A percentile compares a stretch with the other conserved stretches of the same genome.
Conservation (phyloP, 2,329 filamentous ascomycete species). For the Sporothrix phasma region DNA sequence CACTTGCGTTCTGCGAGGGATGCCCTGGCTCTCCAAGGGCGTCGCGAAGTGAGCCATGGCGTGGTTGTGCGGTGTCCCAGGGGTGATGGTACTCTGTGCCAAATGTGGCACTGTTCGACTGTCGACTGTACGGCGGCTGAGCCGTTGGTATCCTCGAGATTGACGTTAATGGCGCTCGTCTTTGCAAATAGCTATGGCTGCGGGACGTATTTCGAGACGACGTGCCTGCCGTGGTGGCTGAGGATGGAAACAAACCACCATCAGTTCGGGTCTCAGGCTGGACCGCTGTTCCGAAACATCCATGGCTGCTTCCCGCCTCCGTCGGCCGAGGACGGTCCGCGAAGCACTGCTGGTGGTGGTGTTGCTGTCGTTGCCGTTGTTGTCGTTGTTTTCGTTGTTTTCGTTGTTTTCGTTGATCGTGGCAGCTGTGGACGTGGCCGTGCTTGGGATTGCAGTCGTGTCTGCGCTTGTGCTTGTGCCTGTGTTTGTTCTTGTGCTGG, state of each 20-base stretch:
- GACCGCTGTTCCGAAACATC: constrained; percentile 20
- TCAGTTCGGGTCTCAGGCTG: constrained; percentile 13
- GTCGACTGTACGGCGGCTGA: neutral
- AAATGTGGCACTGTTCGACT: too few relatives aligned
- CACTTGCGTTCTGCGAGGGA: neutral
- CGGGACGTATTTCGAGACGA: neutral
- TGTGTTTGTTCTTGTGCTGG: neutral
- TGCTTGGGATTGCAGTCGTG: too few relatives aligned
- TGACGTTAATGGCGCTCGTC: neutral
- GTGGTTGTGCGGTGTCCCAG: too few relatives aligned
- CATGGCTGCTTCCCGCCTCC: constrained; percentile 19
- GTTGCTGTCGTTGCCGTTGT: neutral
- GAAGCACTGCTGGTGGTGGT: neutral
- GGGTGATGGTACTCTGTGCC: too few relatives aligned
- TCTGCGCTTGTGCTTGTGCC: too few relatives aligned
- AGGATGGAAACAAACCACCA: neutral
- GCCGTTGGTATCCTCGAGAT: neutral
- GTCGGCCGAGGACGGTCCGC: constrained; percentile 18
- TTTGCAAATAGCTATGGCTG: neutral
- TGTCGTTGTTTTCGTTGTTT: neutral
- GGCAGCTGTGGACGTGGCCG: too few relatives aligned
- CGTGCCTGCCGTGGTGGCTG: neutral
- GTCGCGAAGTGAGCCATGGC: too few relatives aligned
- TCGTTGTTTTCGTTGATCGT: too few relatives aligned
- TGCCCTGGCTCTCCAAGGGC: too few relatives aligned